Conservation (phyloP, 345 rosid genomes). For the Brassica incana region DNA sequence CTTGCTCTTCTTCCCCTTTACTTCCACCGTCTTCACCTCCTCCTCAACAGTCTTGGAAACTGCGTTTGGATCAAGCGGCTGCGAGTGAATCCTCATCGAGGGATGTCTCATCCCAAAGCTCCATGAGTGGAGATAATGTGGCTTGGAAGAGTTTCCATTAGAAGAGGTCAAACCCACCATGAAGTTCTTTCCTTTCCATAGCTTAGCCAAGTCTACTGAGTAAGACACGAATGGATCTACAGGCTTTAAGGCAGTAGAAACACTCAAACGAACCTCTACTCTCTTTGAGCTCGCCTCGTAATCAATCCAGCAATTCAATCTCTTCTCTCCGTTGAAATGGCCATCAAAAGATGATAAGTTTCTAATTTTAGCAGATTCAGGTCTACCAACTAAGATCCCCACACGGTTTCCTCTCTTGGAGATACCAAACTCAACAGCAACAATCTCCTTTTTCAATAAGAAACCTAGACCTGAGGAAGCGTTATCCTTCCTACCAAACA, state of each 20-base stretch:
- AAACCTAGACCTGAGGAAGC: slow-evolving; percentile 39
- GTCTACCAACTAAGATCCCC: slow-evolving; percentile 61
- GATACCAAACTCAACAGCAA: slow-evolving; percentile 60
- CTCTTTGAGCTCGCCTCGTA: slow-evolving; percentile 75
- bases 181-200: slow-evolving; percentile 57
- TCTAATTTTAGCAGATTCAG: slow-evolving; percentile 47
- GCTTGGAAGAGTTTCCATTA: slow-evolving; percentile 57
- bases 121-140: slow-evolving; percentile 68
- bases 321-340: slow-evolving; percentile 45
- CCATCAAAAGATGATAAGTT: slow-evolving; percentile 25
- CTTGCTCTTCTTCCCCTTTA: slow-evolving; percentile 44
- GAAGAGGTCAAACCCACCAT: slow-evolving; percentile 69
- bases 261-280: slow-evolving; percentile 74
- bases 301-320: slow-evolving; percentile 76
- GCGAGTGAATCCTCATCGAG: slow-evolving; percentile 76
- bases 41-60: slow-evolving; percentile 29
- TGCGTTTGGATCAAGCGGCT: slow-evolving; percentile 67
- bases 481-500: slow-evolving; percentile 36
- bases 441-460: slow-evolving; percentile 9
- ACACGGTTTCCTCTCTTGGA: slow-evolving; percentile 51
- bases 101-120: slow-evolving; percentile 54
- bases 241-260: slow-evolving; percentile 49
- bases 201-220: slow-evolving; percentile 55
- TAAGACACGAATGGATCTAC: slow-evolving; percentile 60
- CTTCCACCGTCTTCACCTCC: slow-evolving; percentile 37